These are phyloP conservation scores for Rubia peregrina DNA, from an alignment of 305 asterid species.

Conservation along the genomic window DNA sequence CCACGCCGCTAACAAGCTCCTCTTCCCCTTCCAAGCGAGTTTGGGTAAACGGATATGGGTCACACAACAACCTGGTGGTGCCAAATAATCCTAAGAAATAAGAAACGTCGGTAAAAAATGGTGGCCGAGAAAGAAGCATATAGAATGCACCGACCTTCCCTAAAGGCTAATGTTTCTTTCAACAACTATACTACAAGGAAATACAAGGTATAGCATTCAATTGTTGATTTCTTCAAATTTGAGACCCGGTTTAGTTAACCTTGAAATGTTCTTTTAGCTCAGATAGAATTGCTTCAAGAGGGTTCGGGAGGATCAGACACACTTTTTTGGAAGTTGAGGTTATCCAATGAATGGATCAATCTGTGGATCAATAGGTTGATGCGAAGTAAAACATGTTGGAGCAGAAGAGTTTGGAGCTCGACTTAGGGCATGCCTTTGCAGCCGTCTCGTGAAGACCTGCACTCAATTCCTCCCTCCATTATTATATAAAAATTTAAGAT, in stretches of 20 bases:
- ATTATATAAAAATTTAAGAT: too few species aligned
- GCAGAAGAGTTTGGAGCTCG: too few species aligned
- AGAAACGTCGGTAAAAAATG: constrained; percentile 26
- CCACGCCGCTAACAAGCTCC: too few species aligned
- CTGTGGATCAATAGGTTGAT: constrained; percentile 39
- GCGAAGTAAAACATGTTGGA: too few species aligned
- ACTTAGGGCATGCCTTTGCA: too few species aligned
- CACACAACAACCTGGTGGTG: constrained; percentile 5
- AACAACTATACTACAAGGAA: constrained; percentile 65
- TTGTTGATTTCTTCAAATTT: not conserved
- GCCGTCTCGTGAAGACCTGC: too few species aligned
- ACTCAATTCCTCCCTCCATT: too few species aligned
- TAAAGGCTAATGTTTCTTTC: constrained; percentile 40
- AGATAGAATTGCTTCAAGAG: constrained; percentile 82
- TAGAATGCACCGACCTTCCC: constrained; percentile 33
- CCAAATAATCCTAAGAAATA: constrained; percentile 1
- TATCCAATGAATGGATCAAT: constrained; percentile 32
- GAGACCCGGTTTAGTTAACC: not conserved
- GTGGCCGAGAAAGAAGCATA: constrained; percentile 33
- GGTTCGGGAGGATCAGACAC: constrained; percentile 64
- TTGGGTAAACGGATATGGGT: too few species aligned
- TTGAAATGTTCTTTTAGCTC: constrained; percentile 34
- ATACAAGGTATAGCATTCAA: constrained; percentile 41
- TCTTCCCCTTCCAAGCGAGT: too few species aligned
- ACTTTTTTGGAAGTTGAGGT: constrained; percentile 76